Evolutionary conservation across 257 asterid species (phyloP), one percentile per base, ranked within the genome.

Genomic region (Ligustrum vulgare): DNA sequence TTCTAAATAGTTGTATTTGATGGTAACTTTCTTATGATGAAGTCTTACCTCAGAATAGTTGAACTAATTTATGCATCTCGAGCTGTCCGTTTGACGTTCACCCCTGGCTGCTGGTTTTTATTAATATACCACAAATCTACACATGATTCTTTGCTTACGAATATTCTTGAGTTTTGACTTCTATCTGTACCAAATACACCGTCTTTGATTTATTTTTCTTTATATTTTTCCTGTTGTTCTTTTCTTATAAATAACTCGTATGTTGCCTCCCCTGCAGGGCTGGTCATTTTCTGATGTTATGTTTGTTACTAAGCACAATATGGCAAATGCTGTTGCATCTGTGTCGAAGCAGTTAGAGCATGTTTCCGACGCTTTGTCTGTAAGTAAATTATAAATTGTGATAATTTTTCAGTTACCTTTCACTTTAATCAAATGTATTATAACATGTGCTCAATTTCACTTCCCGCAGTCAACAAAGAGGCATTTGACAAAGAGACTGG

Each of bases 291-390:
- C 97, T 39, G 96, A 91, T 82, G 77, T 89, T 63, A 87, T 91
- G 97, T 91, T 77, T 84, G 97, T 91, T 37, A 91, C 96, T 37
- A 91, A 91, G 84, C 82, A 85, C 78, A 91, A 89, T 79, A 89
- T 91, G 97, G 93, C 89, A 67, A 91, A 80, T 85, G 97, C 97
- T 81, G 97, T 91, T 77, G 87, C 87, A 72, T 31, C 95, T 35
- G 97, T 91, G 68, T 89, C 97, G 12, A 87, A 91, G 88, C 96
- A 91, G 82, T 86, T 91, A 60, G 96, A 91, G 75, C 72, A 80
- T 76, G 92, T 91, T 72, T 83, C 95, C 71, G 97, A 89, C 39
- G 91, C 97, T 41, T 80, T 91, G 75, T 80, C 87, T 81, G 97
- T 91, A 82, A 84, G 97, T 83, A 70, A 72, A 72, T 75, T 58